phyloP scores from a whole-genome alignment of 2,329 filamentous ascomycete genomes.

The Diaporthe ampelina region DNA sequence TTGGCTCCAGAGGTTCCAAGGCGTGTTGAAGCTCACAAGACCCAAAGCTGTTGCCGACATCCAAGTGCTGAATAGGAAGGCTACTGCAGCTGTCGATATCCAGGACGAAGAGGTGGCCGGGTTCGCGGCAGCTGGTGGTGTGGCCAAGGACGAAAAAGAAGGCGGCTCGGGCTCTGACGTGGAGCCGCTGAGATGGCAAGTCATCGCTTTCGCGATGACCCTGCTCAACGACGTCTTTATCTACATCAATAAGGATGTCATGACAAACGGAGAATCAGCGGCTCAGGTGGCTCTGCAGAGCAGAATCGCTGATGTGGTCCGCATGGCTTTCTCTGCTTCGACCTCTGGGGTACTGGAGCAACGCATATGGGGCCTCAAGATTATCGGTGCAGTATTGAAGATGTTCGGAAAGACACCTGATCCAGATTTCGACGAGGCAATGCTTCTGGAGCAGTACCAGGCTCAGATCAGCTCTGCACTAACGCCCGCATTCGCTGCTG shows the following conservation, averaged over 20 bases:
- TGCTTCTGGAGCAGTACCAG: constrained; percentile 97
- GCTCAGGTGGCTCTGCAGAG: constrained; percentile 85
- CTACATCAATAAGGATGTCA: constrained; percentile 83
- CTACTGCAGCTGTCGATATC: constrained; percentile 77
- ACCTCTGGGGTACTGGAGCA: constrained; percentile 93
- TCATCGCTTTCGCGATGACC: constrained; percentile 92
- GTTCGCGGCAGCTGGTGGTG: constrained; percentile 83
- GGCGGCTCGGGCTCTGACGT: constrained; percentile 72
- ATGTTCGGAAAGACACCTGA: constrained; percentile 97
- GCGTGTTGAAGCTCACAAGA: constrained; percentile 88
- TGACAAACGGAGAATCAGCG: constrained; percentile 81
- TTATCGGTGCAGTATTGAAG: constrained; percentile 92
- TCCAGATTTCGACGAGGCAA: constrained; percentile 97
- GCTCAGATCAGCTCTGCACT: constrained; percentile 97
- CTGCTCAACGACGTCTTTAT: constrained; percentile 87
- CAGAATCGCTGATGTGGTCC: constrained; percentile 90
- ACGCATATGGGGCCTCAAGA: constrained; percentile 90
- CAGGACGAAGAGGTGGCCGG: constrained; percentile 97
- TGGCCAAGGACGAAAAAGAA: constrained; percentile 69
- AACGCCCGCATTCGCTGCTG: constrained; percentile 94
- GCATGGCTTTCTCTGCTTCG: constrained; percentile 97
- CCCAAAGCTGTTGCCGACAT: constrained; percentile 72
- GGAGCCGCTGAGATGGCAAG: constrained; percentile 95
- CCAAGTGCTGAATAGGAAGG: constrained; percentile 59
- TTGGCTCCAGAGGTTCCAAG: constrained; percentile 94